These are phyloP conservation scores for Cadophora sp. DNA, from an alignment of 2,329 filamentous ascomycete genomes.

Conservation along the genomic window DNA sequence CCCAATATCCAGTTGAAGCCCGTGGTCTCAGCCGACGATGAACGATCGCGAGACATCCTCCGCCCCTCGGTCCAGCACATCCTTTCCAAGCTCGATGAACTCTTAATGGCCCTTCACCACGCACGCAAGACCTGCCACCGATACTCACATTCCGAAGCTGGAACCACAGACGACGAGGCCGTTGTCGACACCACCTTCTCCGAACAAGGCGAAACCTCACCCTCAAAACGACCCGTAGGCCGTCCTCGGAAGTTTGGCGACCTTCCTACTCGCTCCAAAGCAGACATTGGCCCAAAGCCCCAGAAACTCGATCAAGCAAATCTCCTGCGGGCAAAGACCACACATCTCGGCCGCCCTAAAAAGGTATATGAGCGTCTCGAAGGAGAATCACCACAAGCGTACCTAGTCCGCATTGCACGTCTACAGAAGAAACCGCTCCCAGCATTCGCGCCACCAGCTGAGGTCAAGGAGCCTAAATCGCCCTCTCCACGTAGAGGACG, in stretches of 20 bases:
- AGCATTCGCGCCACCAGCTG: constrained; percentile 40
- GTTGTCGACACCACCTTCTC: constrained; percentile 2
- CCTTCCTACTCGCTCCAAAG: constrained; percentile 25
- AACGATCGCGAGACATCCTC: constrained; percentile 67
- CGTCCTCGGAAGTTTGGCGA: constrained; percentile 38
- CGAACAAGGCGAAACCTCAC: constrained; percentile 11
- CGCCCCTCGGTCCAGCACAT: constrained; percentile 74
- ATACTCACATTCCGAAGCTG: constrained; percentile 43
- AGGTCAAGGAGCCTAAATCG: not conserved
- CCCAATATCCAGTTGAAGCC: constrained; percentile 47
- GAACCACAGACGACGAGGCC: constrained; percentile 38
- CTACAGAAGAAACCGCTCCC: constrained; percentile 49
- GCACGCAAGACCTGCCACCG: constrained; percentile 60
- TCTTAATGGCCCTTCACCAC: constrained; percentile 75
- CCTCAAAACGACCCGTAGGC: constrained; percentile 27
- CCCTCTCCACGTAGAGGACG: constrained; percentile 12
- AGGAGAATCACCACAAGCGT: constrained; percentile 49
- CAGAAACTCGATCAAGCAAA: constrained; percentile 15
- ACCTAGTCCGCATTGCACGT: constrained; percentile 55
- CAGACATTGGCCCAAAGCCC: not conserved
- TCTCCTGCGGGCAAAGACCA: constrained; percentile 32
- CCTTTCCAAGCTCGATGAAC: constrained; percentile 70
- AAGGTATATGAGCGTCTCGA: constrained; percentile 38
- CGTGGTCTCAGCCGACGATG: constrained; percentile 73
- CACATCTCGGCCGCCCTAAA: constrained; percentile 36